Conservation (phyloP, 257 asterid genomes). For the Rhazya stricta region DNA sequence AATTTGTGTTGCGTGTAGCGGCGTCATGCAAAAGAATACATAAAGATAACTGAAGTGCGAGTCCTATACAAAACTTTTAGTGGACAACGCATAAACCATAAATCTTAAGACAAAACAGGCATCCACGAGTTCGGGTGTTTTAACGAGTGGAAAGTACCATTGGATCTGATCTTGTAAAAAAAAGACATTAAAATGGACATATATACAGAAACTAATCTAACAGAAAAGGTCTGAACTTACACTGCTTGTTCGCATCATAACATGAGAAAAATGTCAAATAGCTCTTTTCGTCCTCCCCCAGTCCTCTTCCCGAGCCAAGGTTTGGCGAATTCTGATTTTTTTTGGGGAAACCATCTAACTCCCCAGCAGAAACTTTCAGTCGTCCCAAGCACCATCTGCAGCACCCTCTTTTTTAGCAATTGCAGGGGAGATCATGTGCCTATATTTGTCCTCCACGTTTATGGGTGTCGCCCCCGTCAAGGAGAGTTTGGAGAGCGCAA, state of each 20-base stretch:
- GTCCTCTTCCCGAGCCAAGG: not conserved
- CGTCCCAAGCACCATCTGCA: conserved; percentile 88
- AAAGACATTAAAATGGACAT: not conserved
- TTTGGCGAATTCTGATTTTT: no score
- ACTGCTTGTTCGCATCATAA: not conserved
- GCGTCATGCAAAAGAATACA: not conserved
- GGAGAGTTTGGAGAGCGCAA: conserved; percentile 44
- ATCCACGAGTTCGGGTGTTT: not conserved
- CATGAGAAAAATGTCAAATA: not conserved
- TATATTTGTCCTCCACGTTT: conserved; percentile 66
- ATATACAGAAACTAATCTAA: conserved; percentile 5
- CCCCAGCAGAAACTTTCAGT: conserved; percentile 23
- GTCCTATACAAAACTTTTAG: no score
- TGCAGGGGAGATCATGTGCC: conserved; percentile 67
- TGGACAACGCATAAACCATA: not conserved
- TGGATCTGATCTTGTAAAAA: not conserved
- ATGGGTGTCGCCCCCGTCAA: conserved; percentile 38
- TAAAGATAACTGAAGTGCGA: no score
- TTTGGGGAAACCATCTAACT: not conserved
- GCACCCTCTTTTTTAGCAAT: conserved; percentile 53
- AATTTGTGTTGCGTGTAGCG: no score
- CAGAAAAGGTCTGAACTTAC: not conserved
- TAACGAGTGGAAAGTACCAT: not conserved
- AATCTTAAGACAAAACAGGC: not conserved
- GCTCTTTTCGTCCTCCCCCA: no score